Evolutionary conservation across 768 basidiomycete genomes (phyloP).

Genomic region (Calocera cornea): DNA sequence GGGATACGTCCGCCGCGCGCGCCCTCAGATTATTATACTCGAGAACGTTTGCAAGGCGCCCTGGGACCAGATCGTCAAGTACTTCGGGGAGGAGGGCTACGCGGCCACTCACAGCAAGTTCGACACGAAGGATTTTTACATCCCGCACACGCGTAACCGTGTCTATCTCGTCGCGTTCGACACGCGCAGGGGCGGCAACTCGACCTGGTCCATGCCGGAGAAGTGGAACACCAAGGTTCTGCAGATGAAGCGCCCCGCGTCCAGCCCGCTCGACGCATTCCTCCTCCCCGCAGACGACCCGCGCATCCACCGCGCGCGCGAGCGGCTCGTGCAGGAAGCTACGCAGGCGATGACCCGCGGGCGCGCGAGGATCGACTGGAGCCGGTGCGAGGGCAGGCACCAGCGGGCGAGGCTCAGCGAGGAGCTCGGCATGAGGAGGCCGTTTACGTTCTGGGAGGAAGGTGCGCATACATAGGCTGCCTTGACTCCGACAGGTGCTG

Average conservation of each 20-base stretch:
- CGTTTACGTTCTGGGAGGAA: constrained; percentile 88
- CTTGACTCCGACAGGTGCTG: neutral
- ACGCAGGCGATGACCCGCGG: constrained; percentile 50
- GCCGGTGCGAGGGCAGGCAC: constrained; percentile 83
- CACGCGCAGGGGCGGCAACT: constrained; percentile 27
- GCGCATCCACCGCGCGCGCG: constrained; percentile 76
- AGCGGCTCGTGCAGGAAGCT: constrained; percentile 64
- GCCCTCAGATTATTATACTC: constrained; percentile 81
- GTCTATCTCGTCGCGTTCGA: constrained; percentile 76
- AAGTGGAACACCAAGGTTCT: constrained; percentile 52
- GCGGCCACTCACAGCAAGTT: constrained; percentile 55
- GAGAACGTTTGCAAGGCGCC: constrained; percentile 91
- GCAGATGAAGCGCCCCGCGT: constrained; percentile 61
- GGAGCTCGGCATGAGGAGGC: constrained; percentile 63
- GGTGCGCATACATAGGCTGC: constrained; percentile 32
- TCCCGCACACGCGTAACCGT: constrained; percentile 86
- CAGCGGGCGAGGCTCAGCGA: constrained; percentile 78
- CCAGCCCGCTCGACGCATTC: constrained; percentile 81
- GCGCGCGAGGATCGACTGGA: constrained; percentile 66
- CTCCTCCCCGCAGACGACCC: constrained; percentile 83
- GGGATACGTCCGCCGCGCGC: constrained; percentile 74
- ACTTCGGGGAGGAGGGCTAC: constrained; percentile 65
- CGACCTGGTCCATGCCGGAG: constrained; percentile 41
- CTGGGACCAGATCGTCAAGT: constrained; percentile 60
- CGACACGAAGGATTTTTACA: constrained; percentile 82